Conservation (phyloP, 192 early-diverging fungal genomes). For the Coemansia sp. region DNA sequence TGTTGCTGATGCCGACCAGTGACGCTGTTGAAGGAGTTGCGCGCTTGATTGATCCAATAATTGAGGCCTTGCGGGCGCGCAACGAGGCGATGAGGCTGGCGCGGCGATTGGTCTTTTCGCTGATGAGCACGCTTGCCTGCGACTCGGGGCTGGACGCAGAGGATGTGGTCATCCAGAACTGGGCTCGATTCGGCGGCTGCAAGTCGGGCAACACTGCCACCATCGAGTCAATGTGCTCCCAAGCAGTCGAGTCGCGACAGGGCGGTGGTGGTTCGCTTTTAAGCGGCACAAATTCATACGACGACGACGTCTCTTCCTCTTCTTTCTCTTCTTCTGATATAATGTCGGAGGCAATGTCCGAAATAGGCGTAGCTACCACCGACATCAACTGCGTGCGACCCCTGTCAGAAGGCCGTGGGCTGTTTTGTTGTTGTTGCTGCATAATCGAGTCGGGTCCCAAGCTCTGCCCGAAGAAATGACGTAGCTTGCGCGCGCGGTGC, state of each 20-base stretch:
- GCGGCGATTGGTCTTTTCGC: slow-evolving; percentile 18
- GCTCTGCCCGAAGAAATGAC: slow-evolving; percentile 41
- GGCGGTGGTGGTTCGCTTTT: neutral
- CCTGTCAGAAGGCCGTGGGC: neutral
- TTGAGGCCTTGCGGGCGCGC: slow-evolving; percentile 36
- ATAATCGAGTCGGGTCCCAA: slow-evolving; percentile 30
- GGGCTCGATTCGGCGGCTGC: slow-evolving; percentile 19
- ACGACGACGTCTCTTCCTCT: slow-evolving; percentile 4
- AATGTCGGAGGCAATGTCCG: neutral
- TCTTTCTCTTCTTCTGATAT: slow-evolving; percentile 9
- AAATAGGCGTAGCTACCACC: neutral
- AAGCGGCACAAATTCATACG: slow-evolving; percentile 32
- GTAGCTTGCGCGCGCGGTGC: slow-evolving; percentile 22
- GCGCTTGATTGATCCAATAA: slow-evolving; percentile 44
- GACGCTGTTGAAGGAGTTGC: slow-evolving; percentile 17
- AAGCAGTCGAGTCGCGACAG: neutral
- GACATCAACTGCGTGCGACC: neutral
- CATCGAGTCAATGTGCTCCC: neutral
- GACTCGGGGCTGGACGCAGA: slow-evolving; percentile 31
- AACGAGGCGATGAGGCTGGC: slow-evolving; percentile 28
- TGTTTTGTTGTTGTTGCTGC: slow-evolving; percentile 9
- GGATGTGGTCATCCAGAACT: slow-evolving; percentile 45
- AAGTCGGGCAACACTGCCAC: neutral
- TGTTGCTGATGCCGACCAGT: neutral
- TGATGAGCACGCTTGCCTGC: slow-evolving; percentile 19